Percentiles rank a stretch among this genome's conserved stretches.
Conservation (phyloP, 164 flowering plant species). For the Cinnamomum micranthum region DNA sequence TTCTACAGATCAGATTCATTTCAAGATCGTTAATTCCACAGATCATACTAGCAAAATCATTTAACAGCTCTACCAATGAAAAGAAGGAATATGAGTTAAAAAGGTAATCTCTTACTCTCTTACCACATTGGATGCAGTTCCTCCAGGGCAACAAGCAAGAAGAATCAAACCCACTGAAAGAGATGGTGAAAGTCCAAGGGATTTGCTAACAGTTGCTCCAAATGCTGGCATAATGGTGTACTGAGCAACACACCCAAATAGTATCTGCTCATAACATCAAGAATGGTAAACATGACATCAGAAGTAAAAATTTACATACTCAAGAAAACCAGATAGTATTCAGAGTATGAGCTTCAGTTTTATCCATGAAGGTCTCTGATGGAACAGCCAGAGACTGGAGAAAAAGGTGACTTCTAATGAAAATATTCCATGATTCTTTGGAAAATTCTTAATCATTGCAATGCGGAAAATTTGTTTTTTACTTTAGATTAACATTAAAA, state of each 20-base stretch:
- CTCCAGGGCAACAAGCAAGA: constrained; percentile 84
- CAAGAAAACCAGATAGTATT: neutral
- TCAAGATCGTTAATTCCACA: too few species aligned
- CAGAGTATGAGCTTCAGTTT: neutral
- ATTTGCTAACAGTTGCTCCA: constrained; percentile 53
- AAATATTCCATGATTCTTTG: too few species aligned
- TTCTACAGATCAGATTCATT: too few species aligned
- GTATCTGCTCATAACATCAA: constrained; percentile 43
- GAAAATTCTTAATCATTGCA: too few species aligned
- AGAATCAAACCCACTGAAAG: constrained; percentile 78
- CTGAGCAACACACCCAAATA: constrained; percentile 75
- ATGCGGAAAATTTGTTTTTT: too few species aligned
- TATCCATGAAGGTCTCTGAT: neutral
- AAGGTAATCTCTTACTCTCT: constrained; percentile 7
- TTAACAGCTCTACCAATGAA: too few species aligned
- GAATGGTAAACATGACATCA: neutral
- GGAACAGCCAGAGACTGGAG: neutral
- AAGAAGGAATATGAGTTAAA: neutral
- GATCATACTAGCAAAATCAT: too few species aligned
- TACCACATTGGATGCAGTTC: constrained; percentile 95
- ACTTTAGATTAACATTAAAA: too few species aligned
- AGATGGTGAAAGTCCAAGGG: constrained; percentile 65
- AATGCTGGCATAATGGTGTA: constrained; percentile 79
- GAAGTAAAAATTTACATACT: too few species aligned
- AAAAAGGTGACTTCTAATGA: too few species aligned